Base-by-base conservation (phyloP, 208 protist genomes). In the Angomonas deanei region DNA sequence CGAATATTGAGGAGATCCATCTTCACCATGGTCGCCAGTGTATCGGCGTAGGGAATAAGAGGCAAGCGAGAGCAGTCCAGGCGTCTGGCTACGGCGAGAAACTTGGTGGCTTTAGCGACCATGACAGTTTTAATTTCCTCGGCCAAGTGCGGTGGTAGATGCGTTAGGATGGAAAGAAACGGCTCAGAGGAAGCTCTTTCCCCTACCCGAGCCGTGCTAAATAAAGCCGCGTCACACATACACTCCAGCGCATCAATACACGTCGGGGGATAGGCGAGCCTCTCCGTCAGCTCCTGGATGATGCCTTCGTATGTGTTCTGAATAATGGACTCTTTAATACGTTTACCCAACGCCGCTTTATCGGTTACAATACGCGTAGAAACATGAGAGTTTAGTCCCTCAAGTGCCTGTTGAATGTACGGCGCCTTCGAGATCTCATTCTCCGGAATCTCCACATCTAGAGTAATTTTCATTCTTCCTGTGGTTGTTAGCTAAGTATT, bases 41-140 rank as follows among this genome's bases (percentile, higher is more conserved):
- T 82, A 65, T 95, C 89, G 0, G 86, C 86, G 61, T 91, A 95
- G 8, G 82, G 81, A 1, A 92, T 61, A n/a, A 95, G 72, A 3
- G 75, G 58, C 27, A 70, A 61, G 28, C 89, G 83, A 65, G 85
- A 83, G 65, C 86, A 91, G 64, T 92, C 86, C 31, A 86, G 64
- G 19, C 84, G 78, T 5, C 86, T 80, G 34, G 81, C 75, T 26
- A 55, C 82, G 11, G 84, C 89, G 21, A 95, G 66, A 56, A 86
- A 87, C 4, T 36, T 53, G 75, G 92, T 88, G 24, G 78, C 78
- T 11, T 79, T 81, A 60, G 85, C 71, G 42, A 91, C 82, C 59
- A 95, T 76, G 5, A 78, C 84, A n/a, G 33, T 60, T 63, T 82
- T 86, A 39, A 81, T 72, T 2, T 64, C 78, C 8, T 66, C 72